Evolutionary conservation across 1,139 yeast genomes (phyloP), one percentile per base, ranked within the genome.

Genomic region (Candida smagusa): DNA sequence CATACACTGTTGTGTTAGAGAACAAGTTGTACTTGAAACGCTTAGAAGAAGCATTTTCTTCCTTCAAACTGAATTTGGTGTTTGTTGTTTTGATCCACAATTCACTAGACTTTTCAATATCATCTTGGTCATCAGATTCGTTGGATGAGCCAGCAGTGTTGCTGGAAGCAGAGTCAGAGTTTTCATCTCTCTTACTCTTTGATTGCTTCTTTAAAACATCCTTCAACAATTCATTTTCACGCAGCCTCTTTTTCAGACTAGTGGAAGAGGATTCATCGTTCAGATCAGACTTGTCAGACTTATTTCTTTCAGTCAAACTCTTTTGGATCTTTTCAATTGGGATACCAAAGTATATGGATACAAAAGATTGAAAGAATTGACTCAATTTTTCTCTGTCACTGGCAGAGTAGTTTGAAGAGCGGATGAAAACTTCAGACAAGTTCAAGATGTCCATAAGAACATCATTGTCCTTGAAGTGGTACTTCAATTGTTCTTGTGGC

Each of bases 1-100:
- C 89, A 56, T 92, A 92, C 31, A 90, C 78, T 39, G 92, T 81
- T n/a, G 97, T 85, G 59, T 90, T 92, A 46, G 89, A 85, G 68
- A 92, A 92, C 56, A 90, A 61, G 59, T 89, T 90, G 68, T 68
- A 92, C 34, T 74, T 77, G 42, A 61, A 69, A 38, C 72, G 65
- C 41, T 52, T 63, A 35, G 35, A 31, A 13, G 52, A 50, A 8
- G 59, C 56, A 21, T 54, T 59, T 12, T 39, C 49, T 12, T 42
- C 46, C 31, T 52, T 54, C 40, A 57, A 53, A 23, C 65, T 52
- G 39, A 58, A 59, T 35, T 62, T 61, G 28, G 67, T 57, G 35
- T 66, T 65, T 4, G 73, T 56, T 1, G 78, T 65, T 38, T 67
- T 68, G 37, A 85, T 77, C 84, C 95, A 82, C 41, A 74, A 69